Conservation (phyloP, 225 moss, liverwort and hornwort species). For the Physcomitrium patens region DNA sequence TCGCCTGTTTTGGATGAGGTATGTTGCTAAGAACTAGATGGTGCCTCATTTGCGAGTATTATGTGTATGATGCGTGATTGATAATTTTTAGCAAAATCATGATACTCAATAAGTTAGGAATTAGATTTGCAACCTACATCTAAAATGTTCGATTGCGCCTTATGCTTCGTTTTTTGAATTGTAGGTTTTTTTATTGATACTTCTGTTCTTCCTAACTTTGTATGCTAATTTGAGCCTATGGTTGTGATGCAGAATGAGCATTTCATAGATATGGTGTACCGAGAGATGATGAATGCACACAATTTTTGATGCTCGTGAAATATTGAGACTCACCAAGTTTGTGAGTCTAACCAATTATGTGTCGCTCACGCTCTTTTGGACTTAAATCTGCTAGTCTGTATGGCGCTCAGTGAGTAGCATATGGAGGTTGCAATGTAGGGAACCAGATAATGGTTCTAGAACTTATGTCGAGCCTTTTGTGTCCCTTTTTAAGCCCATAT, state of each 20-base stretch:
- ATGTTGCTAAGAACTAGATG: background rate
- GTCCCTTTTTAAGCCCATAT: constrained; percentile 32
- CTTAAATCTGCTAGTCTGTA: constrained; percentile 32
- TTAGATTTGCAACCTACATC: too few relatives aligned
- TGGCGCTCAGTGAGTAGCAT: constrained; percentile 34
- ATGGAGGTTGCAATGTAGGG: constrained; percentile 20
- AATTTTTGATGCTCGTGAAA: constrained; percentile 45
- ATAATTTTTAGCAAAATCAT: too few relatives aligned
- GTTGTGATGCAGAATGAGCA: constrained; percentile 75
- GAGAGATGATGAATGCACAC: constrained; percentile 83
- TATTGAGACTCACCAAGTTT: constrained; percentile 22
- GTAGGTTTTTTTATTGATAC: too few relatives aligned
- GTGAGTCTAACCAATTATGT: constrained; percentile 22
- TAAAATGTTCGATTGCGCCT: too few relatives aligned
- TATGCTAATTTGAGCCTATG: constrained; percentile 18
- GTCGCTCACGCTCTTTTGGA: constrained; percentile 26
- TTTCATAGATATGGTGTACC: constrained; percentile 94
- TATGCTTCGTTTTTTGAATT: too few relatives aligned
- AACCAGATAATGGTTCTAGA: constrained; percentile 36
- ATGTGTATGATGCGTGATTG: too few relatives aligned
- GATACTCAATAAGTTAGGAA: too few relatives aligned
- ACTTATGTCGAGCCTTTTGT: constrained; percentile 37
- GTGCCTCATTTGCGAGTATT: too few relatives aligned
- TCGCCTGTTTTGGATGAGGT: background rate
- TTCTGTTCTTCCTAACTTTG: background rate